Evolutionary conservation across 805 yeast genomes (phyloP).

Genomic region (Kuraishia ogatae): DNA sequence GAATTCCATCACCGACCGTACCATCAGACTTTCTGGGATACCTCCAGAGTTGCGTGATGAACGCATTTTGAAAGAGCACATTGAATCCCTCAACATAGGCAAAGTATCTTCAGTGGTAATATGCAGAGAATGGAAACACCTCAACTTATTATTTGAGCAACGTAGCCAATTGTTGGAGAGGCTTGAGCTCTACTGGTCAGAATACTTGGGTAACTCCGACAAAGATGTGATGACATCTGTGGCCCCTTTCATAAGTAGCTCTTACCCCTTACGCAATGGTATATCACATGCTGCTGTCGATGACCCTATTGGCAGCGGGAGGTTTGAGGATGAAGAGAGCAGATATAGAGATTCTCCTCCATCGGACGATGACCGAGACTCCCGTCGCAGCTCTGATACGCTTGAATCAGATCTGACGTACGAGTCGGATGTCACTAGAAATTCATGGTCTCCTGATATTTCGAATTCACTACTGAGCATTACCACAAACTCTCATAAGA

Average conservation of each 20-base stretch:
- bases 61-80: slow-evolving; percentile 59
- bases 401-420: not conserved
- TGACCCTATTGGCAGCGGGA: not conserved
- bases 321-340: slow-evolving; percentile 5
- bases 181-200: slow-evolving; percentile 68
- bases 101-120: slow-evolving; percentile 68
- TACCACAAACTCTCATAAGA: slow-evolving; percentile 10
- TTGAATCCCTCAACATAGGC: slow-evolving; percentile 74
- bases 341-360: slow-evolving; percentile 1
- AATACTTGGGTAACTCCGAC: slow-evolving; percentile 40
- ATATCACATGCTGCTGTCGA: not conserved
- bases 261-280: slow-evolving; percentile 12
- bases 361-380: slow-evolving; percentile 15
- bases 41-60: slow-evolving; percentile 75
- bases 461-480: slow-evolving; percentile 7
- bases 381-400: slow-evolving; percentile 3
- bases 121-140: slow-evolving; percentile 78
- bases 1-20: slow-evolving; percentile 84
- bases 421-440: not conserved
- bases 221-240: slow-evolving; percentile 13
- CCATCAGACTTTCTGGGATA: slow-evolving; percentile 80
- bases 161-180: slow-evolving; percentile 44
- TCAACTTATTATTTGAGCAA: slow-evolving; percentile 56
- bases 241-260: slow-evolving; percentile 17
- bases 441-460: slow-evolving; percentile 2